Percentiles rank a stretch among this genome's conserved stretches.
phyloP scores from a whole-genome alignment of 768 basidiomycete species.

The Naganishia vaughanmartiniae region DNA sequence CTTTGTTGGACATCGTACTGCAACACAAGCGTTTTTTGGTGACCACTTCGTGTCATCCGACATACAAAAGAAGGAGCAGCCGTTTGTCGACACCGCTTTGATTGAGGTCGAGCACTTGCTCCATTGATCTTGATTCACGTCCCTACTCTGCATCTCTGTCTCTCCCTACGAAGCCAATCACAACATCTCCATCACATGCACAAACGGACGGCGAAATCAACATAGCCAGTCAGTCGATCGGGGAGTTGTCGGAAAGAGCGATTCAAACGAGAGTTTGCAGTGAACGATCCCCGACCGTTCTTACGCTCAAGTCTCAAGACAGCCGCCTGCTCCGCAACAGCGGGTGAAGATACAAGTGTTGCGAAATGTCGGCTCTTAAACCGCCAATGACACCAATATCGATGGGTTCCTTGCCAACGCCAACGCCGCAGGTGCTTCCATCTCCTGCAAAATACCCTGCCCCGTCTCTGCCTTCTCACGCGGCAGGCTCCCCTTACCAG shows the following conservation, averaged over 20 bases:
- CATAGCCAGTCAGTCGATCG: not conserved
- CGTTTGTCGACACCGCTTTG: not conserved
- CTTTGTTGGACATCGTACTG: too few relatives aligned
- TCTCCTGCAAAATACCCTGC: slow-evolving; percentile 3
- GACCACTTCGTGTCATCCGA: not conserved
- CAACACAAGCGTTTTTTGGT: too few relatives aligned
- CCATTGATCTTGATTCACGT: too few relatives aligned
- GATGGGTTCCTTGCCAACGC: slow-evolving; percentile 18
- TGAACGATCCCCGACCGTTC: not conserved
- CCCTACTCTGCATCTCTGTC: too few relatives aligned
- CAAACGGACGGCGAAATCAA: not conserved
- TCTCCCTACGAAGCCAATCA: too few relatives aligned
- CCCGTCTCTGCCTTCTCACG: not conserved
- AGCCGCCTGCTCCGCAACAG: too few relatives aligned
- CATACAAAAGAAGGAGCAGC: not conserved
- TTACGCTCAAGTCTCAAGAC: not conserved
- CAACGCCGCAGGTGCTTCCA: slow-evolving; percentile 12
- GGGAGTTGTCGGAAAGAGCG: not conserved
- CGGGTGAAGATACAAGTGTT: not conserved
- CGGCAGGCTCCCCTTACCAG: not conserved
- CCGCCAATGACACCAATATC: slow-evolving; percentile 22
- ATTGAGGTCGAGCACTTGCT: too few relatives aligned
- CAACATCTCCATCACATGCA: slow-evolving; percentile 8
- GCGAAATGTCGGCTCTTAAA: slow-evolving; percentile 7
- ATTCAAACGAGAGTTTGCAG: not conserved